Percentiles rank a stretch among this genome's conserved stretches.
These are phyloP conservation scores for Dothidotthia symphoricarpi DNA, from an alignment of 2,329 filamentous ascomycete species.

Conservation along the genomic window DNA sequence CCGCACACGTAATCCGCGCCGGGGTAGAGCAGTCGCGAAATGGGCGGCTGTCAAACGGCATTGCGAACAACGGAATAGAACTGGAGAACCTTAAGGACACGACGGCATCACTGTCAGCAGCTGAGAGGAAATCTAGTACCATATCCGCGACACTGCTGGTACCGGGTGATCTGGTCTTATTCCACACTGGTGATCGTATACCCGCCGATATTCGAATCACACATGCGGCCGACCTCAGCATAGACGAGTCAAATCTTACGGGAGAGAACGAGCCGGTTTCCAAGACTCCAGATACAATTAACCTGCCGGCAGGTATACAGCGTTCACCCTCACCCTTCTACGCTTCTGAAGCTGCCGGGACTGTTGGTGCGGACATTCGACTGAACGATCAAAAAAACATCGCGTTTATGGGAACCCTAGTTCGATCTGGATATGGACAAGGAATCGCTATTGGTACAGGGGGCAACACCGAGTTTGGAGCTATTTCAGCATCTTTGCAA, in stretches of 20 bases:
- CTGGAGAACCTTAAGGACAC: constrained; percentile 53
- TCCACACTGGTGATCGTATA: constrained; percentile 93
- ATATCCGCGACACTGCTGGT: constrained; percentile 86
- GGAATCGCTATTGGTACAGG: constrained; percentile 97
- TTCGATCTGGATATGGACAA: constrained; percentile 91
- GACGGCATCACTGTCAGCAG: constrained; percentile 59
- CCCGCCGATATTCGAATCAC: constrained; percentile 95
- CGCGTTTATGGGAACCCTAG: constrained; percentile 95
- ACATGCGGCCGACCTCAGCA: constrained; percentile 81
- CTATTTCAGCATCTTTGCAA: constrained; percentile 89
- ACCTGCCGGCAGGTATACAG: constrained; percentile 39
- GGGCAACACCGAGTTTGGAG: constrained; percentile 89
- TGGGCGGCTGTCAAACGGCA: constrained; percentile 21
- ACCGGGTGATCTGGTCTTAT: constrained; percentile 87
- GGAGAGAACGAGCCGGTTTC: constrained; percentile 93
- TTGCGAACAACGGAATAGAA: constrained; percentile 42
- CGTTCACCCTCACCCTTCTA: constrained; percentile 58
- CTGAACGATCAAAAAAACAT: constrained; percentile 82
- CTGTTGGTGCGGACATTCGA: constrained; percentile 63
- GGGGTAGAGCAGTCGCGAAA: constrained; percentile 24
- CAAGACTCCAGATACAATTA: constrained; percentile 67
- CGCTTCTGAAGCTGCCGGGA: constrained; percentile 57
- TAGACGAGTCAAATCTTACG: constrained; percentile 95
- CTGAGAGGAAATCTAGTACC: constrained; percentile 75
- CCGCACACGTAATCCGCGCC: constrained; percentile 83